Conservation (phyloP, 257 asterid genomes). For the Capsicum pubescens region DNA sequence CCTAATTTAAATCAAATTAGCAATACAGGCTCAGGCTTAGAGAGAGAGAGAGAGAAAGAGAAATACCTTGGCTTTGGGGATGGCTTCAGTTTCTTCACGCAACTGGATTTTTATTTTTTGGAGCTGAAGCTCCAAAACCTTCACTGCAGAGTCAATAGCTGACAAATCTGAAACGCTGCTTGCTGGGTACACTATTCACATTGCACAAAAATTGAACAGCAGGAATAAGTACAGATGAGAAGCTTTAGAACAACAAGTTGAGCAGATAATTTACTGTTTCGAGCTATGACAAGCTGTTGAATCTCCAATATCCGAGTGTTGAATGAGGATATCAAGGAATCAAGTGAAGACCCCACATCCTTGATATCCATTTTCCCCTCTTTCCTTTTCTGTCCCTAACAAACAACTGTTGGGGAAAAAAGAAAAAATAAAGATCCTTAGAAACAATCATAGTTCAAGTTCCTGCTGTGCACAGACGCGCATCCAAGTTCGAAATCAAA, state of each 20-base stretch:
- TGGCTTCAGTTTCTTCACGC: constrained; percentile 82
- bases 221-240: neutral
- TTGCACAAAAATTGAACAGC: neutral
- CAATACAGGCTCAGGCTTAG: neutral
- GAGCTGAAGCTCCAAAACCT: constrained; percentile 92
- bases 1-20: neutral
- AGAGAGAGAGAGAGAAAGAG: neutral
- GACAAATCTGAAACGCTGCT: constrained; percentile 76
- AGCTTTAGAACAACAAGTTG: neutral
- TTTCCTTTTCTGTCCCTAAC: constrained; percentile 1
- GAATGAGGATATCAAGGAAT: constrained; percentile 73
- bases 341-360: constrained; percentile 82
- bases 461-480: neutral
- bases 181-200: constrained; percentile 74
- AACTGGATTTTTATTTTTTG: constrained; percentile 68
- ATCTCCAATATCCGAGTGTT: constrained; percentile 79
- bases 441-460: neutral
- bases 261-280: constrained; percentile 63
- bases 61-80: constrained; percentile 86
- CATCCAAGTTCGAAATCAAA: too few species aligned
- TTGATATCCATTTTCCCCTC: constrained; percentile 60
- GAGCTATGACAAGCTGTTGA: constrained; percentile 89
- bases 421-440: neutral
- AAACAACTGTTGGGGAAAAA: neutral
- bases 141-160: constrained; percentile 71